phyloP scores from a whole-genome alignment of 768 basidiomycete genomes.

The Lyophyllum decastes region DNA sequence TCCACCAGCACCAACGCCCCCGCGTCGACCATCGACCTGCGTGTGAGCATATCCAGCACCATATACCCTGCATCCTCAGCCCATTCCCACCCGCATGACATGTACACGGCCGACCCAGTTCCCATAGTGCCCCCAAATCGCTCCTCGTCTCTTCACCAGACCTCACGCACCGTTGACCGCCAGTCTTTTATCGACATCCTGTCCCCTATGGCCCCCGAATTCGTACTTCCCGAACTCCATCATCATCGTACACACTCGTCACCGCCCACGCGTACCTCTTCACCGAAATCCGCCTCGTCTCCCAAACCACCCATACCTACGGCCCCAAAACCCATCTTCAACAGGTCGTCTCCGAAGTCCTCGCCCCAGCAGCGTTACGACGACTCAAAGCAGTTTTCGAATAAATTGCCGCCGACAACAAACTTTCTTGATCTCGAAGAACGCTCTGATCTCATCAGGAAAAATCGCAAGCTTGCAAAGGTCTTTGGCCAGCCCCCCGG shows the following conservation, averaged over 20 bases:
- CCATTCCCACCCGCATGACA: constrained; percentile 25
- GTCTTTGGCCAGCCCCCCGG: constrained; percentile 74
- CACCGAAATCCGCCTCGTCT: constrained; percentile 26
- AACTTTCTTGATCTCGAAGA: constrained; percentile 66
- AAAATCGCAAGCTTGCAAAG: constrained; percentile 77
- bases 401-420: constrained; percentile 56
- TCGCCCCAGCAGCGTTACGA: constrained; percentile 36
- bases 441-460: constrained; percentile 71
- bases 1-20: constrained; percentile 27
- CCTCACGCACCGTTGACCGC: constrained; percentile 5
- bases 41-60: constrained; percentile 44
- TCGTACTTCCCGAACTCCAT: constrained; percentile 18
- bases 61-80: constrained; percentile 37
- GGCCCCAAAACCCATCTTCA: constrained; percentile 47
- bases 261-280: constrained; percentile 12
- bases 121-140: constrained; percentile 24
- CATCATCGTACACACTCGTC: constrained; percentile 22
- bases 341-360: constrained; percentile 28
- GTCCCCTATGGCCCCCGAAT: constrained; percentile 25
- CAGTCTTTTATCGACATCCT: constrained; percentile 37
- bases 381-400: constrained; percentile 62
- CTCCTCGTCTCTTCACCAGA: constrained; percentile 10
- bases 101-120: constrained; percentile 26
- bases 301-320: constrained; percentile 47
- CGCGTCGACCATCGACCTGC: constrained; percentile 37